phyloP scores from a whole-genome alignment of 2,329 filamentous ascomycete genomes.

The Whalleya microplaca region DNA sequence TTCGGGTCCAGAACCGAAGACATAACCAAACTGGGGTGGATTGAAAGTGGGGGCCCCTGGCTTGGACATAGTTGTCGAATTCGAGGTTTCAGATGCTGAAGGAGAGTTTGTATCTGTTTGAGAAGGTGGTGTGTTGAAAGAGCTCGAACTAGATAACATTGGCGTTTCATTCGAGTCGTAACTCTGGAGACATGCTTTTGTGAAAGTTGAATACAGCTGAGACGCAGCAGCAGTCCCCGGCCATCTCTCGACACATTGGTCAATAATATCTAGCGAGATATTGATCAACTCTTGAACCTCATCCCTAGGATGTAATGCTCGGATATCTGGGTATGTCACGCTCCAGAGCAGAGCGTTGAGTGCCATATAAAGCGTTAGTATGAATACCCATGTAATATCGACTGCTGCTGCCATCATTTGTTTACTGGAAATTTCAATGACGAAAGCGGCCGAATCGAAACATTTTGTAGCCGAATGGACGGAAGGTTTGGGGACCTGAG shows the following conservation, averaged over 20 bases:
- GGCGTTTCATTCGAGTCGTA: slow-evolving; percentile 67
- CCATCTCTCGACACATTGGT: slow-evolving; percentile 84
- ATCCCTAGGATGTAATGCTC: slow-evolving; percentile 70
- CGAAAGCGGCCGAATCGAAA: slow-evolving; percentile 79
- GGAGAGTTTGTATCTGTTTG: slow-evolving; percentile 54
- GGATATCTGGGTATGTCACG: slow-evolving; percentile 83
- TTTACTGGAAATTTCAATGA: slow-evolving; percentile 78
- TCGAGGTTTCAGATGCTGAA: slow-evolving; percentile 45
- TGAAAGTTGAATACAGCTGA: slow-evolving; percentile 84
- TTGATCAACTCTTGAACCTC: slow-evolving; percentile 77
- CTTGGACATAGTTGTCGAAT: slow-evolving; percentile 39
- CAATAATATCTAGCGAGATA: slow-evolving; percentile 76
- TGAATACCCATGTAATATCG: slow-evolving; percentile 93
- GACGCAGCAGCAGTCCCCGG: slow-evolving; percentile 85
- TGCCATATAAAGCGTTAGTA: slow-evolving; percentile 86
- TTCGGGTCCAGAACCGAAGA: slow-evolving; percentile 60
- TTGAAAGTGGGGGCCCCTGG: slow-evolving; percentile 45
- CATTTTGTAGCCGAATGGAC: slow-evolving; percentile 77
- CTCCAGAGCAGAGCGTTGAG: slow-evolving; percentile 93
- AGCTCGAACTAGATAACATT: slow-evolving; percentile 38
- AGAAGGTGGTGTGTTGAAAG: slow-evolving; percentile 50
- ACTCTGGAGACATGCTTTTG: slow-evolving; percentile 83
- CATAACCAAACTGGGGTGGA: slow-evolving; percentile 61
- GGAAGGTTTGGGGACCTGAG: slow-evolving; percentile 87
- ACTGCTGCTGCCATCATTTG: slow-evolving; percentile 77